Evolutionary conservation across 768 basidiomycete species (phyloP).

Genomic region (Peribolospora kevripleyi): DNA sequence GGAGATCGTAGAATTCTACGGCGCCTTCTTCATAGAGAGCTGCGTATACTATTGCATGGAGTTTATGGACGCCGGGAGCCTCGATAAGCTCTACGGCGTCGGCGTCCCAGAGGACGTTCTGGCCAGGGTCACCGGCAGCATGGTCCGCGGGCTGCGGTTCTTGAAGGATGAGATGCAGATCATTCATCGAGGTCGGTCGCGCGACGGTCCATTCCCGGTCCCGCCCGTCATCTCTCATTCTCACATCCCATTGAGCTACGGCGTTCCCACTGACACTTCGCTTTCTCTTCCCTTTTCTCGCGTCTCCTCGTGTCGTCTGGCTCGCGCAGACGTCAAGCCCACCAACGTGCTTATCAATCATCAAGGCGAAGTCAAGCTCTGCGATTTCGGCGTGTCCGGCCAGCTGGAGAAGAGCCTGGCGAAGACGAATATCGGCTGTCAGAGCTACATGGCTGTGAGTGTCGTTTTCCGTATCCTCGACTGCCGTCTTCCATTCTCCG

Average conservation of each 20-base stretch:
- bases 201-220: not conserved
- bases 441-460: constrained; percentile 91
- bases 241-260: not conserved
- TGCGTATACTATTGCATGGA: constrained; percentile 99
- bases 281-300: constrained; percentile 1
- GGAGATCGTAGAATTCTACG: constrained; percentile 93
- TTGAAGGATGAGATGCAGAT: constrained; percentile 84
- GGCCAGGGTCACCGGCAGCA: constrained; percentile 48
- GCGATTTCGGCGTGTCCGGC: constrained; percentile 97
- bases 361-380: constrained; percentile 75
- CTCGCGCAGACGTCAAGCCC: constrained; percentile 50
- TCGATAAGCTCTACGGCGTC: constrained; percentile 48
- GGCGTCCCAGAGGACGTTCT: constrained; percentile 56
- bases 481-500: not conserved
- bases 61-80: constrained; percentile 94
- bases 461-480: not conserved
- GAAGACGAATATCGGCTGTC: constrained; percentile 96
- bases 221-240: no score
- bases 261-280: not conserved
- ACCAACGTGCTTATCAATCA: constrained; percentile 77
- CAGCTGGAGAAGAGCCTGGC: constrained; percentile 89
- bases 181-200: constrained; percentile 37
- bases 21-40: constrained; percentile 98
- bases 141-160: constrained; percentile 78
- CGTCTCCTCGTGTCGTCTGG: not conserved